These are phyloP conservation scores for Psophocarpus tetragonolobus DNA, from an alignment of 306 rosid species.

Conservation along the genomic window DNA sequence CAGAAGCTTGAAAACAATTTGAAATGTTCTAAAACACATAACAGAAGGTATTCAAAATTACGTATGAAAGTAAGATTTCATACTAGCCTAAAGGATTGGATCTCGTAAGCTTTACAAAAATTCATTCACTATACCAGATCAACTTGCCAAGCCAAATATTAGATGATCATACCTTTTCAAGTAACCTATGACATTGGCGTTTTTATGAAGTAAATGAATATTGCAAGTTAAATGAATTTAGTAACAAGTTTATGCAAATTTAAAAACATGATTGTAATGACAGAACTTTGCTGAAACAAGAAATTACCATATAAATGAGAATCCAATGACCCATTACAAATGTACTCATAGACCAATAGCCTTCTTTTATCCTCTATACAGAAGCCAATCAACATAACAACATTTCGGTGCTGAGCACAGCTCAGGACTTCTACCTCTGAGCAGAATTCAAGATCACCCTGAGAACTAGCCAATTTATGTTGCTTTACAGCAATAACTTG, in stretches of 20 bases:
- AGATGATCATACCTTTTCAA: background rate
- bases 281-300: constrained; percentile 9
- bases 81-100: background rate
- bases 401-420: constrained; percentile 98
- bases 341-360: constrained; percentile 89
- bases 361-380: constrained; percentile 95
- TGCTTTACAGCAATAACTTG: constrained; percentile 98
- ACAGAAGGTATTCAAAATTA: background rate
- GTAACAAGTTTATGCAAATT: background rate
- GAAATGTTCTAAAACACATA: background rate
- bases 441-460: constrained; percentile 93
- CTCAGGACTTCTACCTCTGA: constrained; percentile 98
- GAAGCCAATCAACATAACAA: constrained; percentile 96
- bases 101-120: background rate
- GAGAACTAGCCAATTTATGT: constrained; percentile 97
- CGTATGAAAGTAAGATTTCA: background rate
- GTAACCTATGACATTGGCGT: background rate
- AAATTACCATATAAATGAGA: constrained; percentile 89
- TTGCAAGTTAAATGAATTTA: constrained; percentile 13
- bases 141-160: background rate
- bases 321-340: constrained; percentile 95
- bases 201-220: background rate
- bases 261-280: background rate
- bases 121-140: background rate
- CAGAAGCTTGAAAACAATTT: background rate